Evolutionary conservation across 148 eudicot genomes (phyloP).

Genomic region (Talinum fruticosum): DNA sequence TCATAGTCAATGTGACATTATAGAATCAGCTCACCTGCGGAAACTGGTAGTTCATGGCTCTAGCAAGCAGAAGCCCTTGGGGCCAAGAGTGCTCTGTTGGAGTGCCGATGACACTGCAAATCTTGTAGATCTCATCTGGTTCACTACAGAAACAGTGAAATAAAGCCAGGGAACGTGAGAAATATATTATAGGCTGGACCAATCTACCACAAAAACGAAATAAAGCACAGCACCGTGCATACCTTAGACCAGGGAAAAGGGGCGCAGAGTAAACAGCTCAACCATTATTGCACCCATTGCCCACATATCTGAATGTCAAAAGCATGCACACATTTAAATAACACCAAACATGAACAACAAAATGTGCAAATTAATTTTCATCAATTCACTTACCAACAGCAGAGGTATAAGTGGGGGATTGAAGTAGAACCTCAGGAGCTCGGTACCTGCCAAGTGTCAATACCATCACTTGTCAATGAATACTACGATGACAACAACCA

Average conservation of each 20-base stretch:
- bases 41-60: constrained; percentile 70
- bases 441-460: constrained; percentile 66
- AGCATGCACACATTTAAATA: not conserved
- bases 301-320: constrained; percentile 78
- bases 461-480: not conserved
- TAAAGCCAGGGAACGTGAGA: not conserved
- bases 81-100: constrained; percentile 67
- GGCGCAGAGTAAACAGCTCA: constrained; percentile 77
- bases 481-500: not conserved
- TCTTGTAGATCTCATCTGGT: constrained; percentile 82
- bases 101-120: constrained; percentile 80
- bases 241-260: constrained; percentile 94
- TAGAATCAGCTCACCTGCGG: constrained; percentile 54
- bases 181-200: not conserved
- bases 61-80: constrained; percentile 68
- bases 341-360: not conserved
- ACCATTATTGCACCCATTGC: constrained; percentile 99
- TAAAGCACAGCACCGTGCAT: constrained; percentile 3
- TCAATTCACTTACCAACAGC: constrained; percentile 72
- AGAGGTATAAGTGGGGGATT: constrained; percentile 71
- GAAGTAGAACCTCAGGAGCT: constrained; percentile 96
- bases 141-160: constrained; percentile 49
- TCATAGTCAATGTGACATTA: not conserved
- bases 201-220: not conserved
- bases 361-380: not conserved